phyloP scores from a whole-genome alignment of 352 stramenopile species.

The Pythium brassicae region DNA sequence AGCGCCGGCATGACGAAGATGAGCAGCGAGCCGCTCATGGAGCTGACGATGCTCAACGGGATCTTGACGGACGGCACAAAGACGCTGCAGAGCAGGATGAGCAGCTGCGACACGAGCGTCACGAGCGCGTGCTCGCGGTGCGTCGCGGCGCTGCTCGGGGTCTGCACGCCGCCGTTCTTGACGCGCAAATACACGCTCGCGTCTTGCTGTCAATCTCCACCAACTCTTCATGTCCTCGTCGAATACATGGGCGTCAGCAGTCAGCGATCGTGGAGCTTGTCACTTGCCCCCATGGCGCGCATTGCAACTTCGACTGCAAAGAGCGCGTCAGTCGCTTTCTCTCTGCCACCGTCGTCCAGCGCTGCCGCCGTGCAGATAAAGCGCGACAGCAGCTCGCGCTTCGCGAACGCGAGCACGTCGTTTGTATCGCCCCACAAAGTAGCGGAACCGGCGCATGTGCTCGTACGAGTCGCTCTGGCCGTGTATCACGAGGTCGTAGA shows the following conservation, averaged over 20 bases:
- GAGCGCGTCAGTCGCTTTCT: no score
- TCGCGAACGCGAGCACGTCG: slow-evolving; percentile 31
- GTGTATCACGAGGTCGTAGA: slow-evolving; percentile 44
- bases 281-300: no score
- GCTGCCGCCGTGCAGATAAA: no score
- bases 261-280: no score
- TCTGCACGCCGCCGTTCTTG: slow-evolving; percentile 60
- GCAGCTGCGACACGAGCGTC: slow-evolving; percentile 43
- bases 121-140: slow-evolving; percentile 36
- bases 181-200: slow-evolving; percentile 58
- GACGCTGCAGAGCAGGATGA: slow-evolving; percentile 69
- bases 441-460: slow-evolving; percentile 28
- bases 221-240: no score
- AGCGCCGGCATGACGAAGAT: slow-evolving; percentile 82
- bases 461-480: slow-evolving; percentile 35
- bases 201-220: no score
- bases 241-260: no score
- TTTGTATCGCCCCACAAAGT: slow-evolving; percentile 57
- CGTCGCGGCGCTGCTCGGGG: slow-evolving; percentile 51
- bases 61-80: slow-evolving; percentile 80
- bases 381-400: no score
- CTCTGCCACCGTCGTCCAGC: no score
- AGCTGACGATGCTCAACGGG: slow-evolving; percentile 72
- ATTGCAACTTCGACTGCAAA: no score
- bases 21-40: slow-evolving; percentile 59